Evolutionary conservation across 2,329 filamentous ascomycete species (phyloP), one percentile per base, ranked within the genome.

Genomic region (Aspergillus intermedius): DNA sequence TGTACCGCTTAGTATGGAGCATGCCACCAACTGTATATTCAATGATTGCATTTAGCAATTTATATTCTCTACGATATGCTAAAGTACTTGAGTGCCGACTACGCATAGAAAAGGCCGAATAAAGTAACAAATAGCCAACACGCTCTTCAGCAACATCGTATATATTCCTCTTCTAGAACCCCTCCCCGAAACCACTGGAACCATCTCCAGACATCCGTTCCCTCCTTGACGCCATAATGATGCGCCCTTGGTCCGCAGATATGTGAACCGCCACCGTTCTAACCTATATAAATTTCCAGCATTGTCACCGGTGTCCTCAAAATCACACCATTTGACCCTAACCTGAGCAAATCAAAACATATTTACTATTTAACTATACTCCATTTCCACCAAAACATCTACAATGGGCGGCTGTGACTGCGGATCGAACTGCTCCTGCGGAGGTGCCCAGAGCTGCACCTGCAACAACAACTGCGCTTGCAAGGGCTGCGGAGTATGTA

Each of bases 401-500:
- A 44, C 13, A 32, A 32, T 34, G 8, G n/a, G 23, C 49, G 63
- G 54, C 41, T 70, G 67, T 45, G 57, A 49, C 46, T 70, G 67
- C 48, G 64, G 65, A 57, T 54, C 54, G n/a, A 59, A 47, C 43
- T 70, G 67, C 48, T 54, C 46, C 50, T 70, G 67, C 53, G 53
- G 50, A 10, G 67, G 66, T 46, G 49, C 61, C 17, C 55, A 61
- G 42, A 55, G 44, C 49, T 70, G 67, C 53, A 60, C 61, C 48
- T 70, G 67, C 50, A 57, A 57, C 41, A 58, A 59, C 48, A 57
- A 53, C 50, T 70, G 67, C 51, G 45, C 56, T 54, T 70, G 67
- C 60, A 63, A 66, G 60, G 59, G 60, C 58, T 70, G 67, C 55
- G 65, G 65, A 60, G 67, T 70, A 69, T 56, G 66, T 65, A 48